phyloP scores from a whole-genome alignment of 2,329 filamentous ascomycete genomes.

The Xylariaceae sp. region DNA sequence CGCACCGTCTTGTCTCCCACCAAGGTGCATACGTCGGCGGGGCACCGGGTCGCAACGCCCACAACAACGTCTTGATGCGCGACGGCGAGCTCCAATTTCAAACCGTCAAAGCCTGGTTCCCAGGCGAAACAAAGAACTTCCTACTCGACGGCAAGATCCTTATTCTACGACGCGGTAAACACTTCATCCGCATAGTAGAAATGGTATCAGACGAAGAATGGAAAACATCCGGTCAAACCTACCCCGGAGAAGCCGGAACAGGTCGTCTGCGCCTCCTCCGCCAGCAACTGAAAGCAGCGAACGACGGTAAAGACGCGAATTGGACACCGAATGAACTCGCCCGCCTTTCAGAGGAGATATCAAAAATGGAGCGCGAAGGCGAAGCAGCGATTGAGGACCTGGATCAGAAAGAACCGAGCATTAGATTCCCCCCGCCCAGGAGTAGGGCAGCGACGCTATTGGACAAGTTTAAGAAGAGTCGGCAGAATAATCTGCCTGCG shows the following conservation, averaged over 20 bases:
- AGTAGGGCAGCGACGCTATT: slow-evolving; percentile 17
- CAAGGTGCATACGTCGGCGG: slow-evolving; percentile 60
- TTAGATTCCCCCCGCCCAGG: slow-evolving; percentile 13
- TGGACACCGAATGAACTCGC: slow-evolving; percentile 4
- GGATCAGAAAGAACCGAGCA: slow-evolving; percentile 22
- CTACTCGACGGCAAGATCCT: slow-evolving; percentile 57
- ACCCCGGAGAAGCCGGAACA: slow-evolving; percentile 50
- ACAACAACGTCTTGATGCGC: slow-evolving; percentile 33
- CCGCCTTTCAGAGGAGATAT: slow-evolving; percentile 12
- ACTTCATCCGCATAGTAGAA: slow-evolving; percentile 59
- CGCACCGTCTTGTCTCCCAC: slow-evolving; percentile 51
- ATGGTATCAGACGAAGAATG: slow-evolving; percentile 56
- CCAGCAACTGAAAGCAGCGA: slow-evolving; percentile 19
- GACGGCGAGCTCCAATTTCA: slow-evolving; percentile 56
- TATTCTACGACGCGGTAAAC: slow-evolving; percentile 60
- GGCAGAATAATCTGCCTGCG: neutral
- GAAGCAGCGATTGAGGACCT: slow-evolving; percentile 32
- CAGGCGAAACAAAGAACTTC: slow-evolving; percentile 54
- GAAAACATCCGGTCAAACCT: slow-evolving; percentile 43
- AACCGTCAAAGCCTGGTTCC: slow-evolving; percentile 56
- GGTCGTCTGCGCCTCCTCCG: slow-evolving; percentile 45
- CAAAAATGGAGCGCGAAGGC: slow-evolving; percentile 10
- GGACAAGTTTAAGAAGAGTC: neutral
- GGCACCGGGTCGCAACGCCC: slow-evolving; percentile 34
- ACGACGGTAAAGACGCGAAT: slow-evolving; percentile 3